Conservation (phyloP, 179 eudicot genomes). For the Actinidia polygama region DNA sequence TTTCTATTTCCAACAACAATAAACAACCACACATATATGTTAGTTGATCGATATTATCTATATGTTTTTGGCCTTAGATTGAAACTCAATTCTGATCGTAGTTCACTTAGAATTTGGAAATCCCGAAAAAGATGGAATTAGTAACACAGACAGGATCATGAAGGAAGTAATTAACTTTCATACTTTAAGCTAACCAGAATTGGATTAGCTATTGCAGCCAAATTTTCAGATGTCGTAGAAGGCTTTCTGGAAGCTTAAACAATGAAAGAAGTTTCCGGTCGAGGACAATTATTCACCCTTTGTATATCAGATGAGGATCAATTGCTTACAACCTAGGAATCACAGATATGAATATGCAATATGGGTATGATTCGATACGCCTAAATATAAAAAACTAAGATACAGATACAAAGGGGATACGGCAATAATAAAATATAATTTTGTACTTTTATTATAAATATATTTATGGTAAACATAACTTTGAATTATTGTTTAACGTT, state of each 20-base stretch:
- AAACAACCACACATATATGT: neutral
- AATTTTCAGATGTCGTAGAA: neutral
- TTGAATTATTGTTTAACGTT: no score
- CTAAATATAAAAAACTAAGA: no score
- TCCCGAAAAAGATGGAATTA: neutral
- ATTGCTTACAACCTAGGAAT: no score
- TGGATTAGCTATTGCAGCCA: neutral
- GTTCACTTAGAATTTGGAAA: constrained; percentile 1
- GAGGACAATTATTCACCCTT: neutral
- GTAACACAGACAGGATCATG: neutral
- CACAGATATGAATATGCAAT: no score
- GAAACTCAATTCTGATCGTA: neutral
- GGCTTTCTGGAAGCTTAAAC: neutral
- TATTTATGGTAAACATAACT: no score
- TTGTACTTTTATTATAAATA: no score
- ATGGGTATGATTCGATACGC: no score
- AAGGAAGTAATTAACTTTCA: neutral
- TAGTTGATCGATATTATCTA: neutral
- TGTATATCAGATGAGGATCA: no score
- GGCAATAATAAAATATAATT: no score
- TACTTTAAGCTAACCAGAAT: neutral
- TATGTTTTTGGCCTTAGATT: neutral
- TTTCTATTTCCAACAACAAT: neutral
- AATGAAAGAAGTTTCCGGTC: neutral
- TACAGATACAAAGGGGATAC: no score